Evolutionary conservation across 1,284 basidiomycete genomes (phyloP), one percentile per base, ranked within the genome.

Genomic region (Pseudomicrostroma phylloplanum): DNA sequence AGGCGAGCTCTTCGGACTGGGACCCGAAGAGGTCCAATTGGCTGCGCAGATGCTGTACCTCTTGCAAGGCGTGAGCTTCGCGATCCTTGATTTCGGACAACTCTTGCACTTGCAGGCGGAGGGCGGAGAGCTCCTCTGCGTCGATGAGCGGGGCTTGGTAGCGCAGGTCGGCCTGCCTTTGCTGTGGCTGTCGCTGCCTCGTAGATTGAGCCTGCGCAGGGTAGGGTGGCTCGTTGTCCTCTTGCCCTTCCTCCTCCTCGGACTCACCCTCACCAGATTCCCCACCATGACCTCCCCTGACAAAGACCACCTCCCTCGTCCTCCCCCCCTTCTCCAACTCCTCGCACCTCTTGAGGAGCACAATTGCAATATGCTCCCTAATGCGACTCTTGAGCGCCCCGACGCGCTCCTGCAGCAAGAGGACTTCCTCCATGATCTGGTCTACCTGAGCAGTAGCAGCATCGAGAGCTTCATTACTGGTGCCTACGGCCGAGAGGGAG

Each of bases 361-460:
- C 51, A 23, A 19, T 17, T 19, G 51, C 51, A 15, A 54, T 25
- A 25, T 54, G 51, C 21, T 54, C 51, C 17, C 51, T 17, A 15
- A 54, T 54, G 21, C 51, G n/a, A 19, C 13, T 17, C 51, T 25
- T 17, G 6, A 54, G 15, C 15, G 51, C 25, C 13, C 26, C 51
- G 2, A 54, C 25, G 7, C 25, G n/a, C 21, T 17, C 51, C 51
- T 54, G 51, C 17, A 54, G 25, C 51, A 6, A 19, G 2, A 54
- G 15, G 51, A 54, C 21, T 19, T 54, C 51, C n/a, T 54, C 51
- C 17, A 54, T 25, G 21, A 54, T 54, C 17, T 25, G n/a, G 21
- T 54, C 51, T 8, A 54, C 51, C 21, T 54, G 51, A 8, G 19
- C 51, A 2, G 51, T 26, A 6, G 51, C 51, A 7, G 51, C n/a